Evolutionary conservation across 306 rosid species (phyloP).

Genomic region (Comarum palustre): DNA sequence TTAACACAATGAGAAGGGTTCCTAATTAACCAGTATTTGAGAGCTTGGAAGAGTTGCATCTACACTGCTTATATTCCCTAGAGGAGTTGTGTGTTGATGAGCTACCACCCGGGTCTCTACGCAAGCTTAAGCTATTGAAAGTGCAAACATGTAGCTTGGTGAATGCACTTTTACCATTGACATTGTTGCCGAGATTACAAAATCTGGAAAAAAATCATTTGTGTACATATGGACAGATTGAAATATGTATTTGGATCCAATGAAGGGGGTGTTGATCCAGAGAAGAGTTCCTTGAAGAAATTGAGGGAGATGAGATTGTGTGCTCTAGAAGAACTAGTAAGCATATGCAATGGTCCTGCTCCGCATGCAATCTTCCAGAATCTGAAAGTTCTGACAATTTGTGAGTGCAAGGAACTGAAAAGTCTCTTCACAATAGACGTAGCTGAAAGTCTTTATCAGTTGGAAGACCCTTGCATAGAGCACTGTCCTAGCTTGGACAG

Average conservation of each 20-base stretch:
- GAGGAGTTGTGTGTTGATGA: constrained; percentile 3
- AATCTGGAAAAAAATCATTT: constrained; percentile 9
- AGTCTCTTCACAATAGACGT: background rate
- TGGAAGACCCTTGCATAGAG: constrained; percentile 19
- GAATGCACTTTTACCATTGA: constrained; percentile 9
- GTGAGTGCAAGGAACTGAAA: constrained; percentile 9
- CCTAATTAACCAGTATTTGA: constrained; percentile 2
- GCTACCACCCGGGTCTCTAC: background rate
- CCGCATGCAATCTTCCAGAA: background rate
- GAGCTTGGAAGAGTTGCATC: background rate
- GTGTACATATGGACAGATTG: background rate
- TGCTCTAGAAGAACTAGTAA: background rate
- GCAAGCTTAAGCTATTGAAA: constrained; percentile 8
- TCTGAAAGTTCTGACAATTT: background rate
- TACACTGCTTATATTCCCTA: background rate
- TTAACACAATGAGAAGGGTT: background rate
- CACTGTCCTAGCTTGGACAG: background rate
- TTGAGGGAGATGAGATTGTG: constrained; percentile 17
- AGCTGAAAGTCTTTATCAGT: background rate
- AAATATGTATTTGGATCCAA: background rate
- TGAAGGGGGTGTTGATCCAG: background rate
- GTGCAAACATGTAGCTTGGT: constrained; percentile 12
- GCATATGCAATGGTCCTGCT: constrained; percentile 3
- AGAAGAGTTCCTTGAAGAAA: background rate
- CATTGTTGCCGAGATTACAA: background rate